phyloP scores from a whole-genome alignment of 331 rosid species.

The Quercus tomentella region DNA sequence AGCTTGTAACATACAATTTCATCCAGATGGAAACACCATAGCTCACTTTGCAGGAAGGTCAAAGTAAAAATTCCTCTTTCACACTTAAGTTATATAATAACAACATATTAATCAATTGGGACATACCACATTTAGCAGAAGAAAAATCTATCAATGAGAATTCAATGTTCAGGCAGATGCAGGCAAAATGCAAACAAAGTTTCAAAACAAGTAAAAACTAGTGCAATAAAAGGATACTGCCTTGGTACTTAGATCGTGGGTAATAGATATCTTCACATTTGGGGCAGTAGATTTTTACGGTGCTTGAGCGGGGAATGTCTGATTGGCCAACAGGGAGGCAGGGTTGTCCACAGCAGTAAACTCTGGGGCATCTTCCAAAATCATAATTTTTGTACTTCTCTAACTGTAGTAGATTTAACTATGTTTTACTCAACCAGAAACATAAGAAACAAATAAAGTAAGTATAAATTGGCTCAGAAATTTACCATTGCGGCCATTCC shows the following conservation, averaged over 20 bases:
- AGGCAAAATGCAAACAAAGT: not conserved
- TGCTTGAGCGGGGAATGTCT: constrained; percentile 91
- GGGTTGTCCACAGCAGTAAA: constrained; percentile 96
- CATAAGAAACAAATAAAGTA: not conserved
- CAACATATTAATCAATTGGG: not conserved
- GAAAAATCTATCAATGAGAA: not conserved
- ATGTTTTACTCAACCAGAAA: not conserved
- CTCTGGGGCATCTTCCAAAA: constrained; percentile 99
- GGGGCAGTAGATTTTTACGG: constrained; percentile 96
- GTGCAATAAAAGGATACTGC: constrained; percentile 85
- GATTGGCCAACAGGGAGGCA: constrained; percentile 99
- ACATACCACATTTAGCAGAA: not conserved
- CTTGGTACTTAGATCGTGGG: constrained; percentile 99
- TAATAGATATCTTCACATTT: constrained; percentile 96
- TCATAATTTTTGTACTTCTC: constrained; percentile 94
- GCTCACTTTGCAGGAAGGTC: not conserved
- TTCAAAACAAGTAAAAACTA: not conserved
- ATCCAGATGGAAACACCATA: not conserved
- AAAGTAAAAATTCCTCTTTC: not conserved
- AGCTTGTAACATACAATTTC: not conserved
- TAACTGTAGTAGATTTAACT: constrained; percentile 31
- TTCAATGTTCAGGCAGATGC: not conserved
- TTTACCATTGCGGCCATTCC: constrained; percentile 93
- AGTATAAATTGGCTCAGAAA: not conserved
- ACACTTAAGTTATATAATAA: not conserved